Evolutionary conservation across 768 basidiomycete genomes (phyloP).

Genomic region (Amanita pallidorosea): DNA sequence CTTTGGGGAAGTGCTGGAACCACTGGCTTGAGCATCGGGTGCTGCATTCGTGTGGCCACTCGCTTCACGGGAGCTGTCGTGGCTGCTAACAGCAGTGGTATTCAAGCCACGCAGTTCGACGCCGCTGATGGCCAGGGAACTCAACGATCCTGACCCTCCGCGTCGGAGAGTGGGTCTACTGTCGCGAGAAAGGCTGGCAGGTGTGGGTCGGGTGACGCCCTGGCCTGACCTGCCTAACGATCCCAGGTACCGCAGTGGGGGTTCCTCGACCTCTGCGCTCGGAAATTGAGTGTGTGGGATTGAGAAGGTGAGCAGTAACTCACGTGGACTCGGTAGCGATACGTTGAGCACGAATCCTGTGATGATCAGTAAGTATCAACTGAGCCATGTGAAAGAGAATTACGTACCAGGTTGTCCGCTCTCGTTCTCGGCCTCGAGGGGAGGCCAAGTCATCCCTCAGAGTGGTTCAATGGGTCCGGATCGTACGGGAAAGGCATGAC

Average conservation of each 20-base stretch:
- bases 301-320: background rate
- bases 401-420: background rate
- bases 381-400: background rate
- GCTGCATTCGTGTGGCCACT: background rate
- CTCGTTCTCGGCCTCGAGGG: background rate
- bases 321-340: background rate
- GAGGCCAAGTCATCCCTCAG: background rate
- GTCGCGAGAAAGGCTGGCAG: background rate
- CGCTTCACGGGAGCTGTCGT: slow-evolving; percentile 1
- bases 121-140: slow-evolving; percentile 24
- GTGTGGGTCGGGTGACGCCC: background rate
- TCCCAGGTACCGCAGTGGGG: background rate
- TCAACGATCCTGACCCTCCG: slow-evolving; percentile 31
- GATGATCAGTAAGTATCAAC: background rate
- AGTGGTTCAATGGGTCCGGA: background rate
- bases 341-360: background rate
- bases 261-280: background rate
- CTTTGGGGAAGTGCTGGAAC: background rate
- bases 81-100: background rate
- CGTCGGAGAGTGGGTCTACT: slow-evolving; percentile 11
- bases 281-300: background rate
- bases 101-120: slow-evolving; percentile 7
- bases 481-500: background rate
- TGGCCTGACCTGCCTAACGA: background rate
- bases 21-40: slow-evolving; percentile 1